Conservation (phyloP, 805 yeast genomes). For the Candida glaebosa region DNA sequence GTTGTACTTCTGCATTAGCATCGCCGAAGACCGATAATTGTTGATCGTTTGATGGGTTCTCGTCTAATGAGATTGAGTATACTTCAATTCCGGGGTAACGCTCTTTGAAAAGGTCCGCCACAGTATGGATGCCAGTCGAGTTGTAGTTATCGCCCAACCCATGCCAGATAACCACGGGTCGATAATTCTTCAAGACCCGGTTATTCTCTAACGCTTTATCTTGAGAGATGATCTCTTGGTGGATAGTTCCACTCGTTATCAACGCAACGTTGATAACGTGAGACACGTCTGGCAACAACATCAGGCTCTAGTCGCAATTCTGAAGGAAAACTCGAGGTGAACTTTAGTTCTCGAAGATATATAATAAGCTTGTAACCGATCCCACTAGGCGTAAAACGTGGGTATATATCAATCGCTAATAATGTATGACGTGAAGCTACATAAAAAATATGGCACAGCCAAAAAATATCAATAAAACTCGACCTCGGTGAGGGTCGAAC, state of each 20-base stretch:
- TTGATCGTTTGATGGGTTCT: conserved; percentile 50
- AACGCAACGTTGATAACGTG: background rate
- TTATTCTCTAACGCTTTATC: background rate
- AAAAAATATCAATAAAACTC: too few species aligned
- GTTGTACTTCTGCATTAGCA: conserved; percentile 49
- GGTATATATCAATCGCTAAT: too few species aligned
- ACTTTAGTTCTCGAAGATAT: too few species aligned
- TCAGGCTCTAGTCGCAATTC: background rate
- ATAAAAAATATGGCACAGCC: too few species aligned
- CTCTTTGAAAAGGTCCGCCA: conserved; percentile 37
- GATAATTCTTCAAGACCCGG: conserved; percentile 3
- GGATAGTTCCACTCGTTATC: background rate
- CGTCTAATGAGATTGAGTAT: conserved; percentile 51
- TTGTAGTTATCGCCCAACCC: conserved; percentile 78
- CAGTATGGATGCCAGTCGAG: conserved; percentile 53
- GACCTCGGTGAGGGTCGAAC: conserved; percentile 7
- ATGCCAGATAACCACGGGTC: conserved; percentile 75
- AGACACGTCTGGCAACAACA: background rate
- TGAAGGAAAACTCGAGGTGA: background rate
- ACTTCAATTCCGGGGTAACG: conserved; percentile 49
- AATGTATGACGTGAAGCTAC: too few species aligned
- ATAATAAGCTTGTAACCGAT: too few species aligned
- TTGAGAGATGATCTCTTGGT: background rate
- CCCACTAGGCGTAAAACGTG: too few species aligned
- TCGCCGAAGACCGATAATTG: conserved; percentile 57